Evolutionary conservation across 2,329 filamentous ascomycete genomes (phyloP).

Genomic region (Fusarium mangiferae): DNA sequence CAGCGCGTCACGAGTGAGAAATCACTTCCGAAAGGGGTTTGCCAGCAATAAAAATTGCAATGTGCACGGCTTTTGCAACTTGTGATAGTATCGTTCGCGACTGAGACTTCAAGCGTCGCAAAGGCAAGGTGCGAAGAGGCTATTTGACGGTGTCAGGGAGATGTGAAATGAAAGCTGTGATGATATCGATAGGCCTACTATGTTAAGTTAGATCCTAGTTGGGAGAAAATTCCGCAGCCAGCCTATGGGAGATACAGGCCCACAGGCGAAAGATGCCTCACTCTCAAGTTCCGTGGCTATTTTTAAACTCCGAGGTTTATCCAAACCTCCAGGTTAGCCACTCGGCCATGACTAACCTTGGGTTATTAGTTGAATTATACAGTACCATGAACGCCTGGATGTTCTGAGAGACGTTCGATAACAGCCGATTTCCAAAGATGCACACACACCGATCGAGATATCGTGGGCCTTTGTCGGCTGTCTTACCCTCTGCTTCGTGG

Average conservation of each 20-base stretch:
- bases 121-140: constrained; percentile 5
- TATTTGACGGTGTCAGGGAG: constrained; percentile 7
- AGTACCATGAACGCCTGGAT: not conserved
- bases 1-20: constrained; percentile 1
- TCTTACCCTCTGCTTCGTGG: constrained; percentile 22
- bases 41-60: not conserved
- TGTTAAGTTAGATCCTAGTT: constrained; percentile 8
- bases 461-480: constrained; percentile 21
- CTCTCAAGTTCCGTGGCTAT: not conserved
- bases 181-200: constrained; percentile 29
- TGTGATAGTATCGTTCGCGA: not conserved
- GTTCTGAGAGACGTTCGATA: constrained; percentile 38
- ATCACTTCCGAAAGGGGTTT: not conserved
- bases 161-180: constrained; percentile 37
- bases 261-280: not conserved
- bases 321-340: constrained; percentile 7
- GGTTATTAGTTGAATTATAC: not conserved
- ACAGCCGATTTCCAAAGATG: constrained; percentile 37
- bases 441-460: constrained; percentile 15
- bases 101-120: not conserved
- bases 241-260: constrained; percentile 16
- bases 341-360: not conserved
- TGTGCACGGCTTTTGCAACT: not conserved
- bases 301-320: constrained; percentile 34
- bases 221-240: constrained; percentile 16